Percentiles rank a stretch among this genome's conserved stretches.
Evolutionary conservation across 768 basidiomycete genomes (phyloP).

Genomic region (Boletales sp.): DNA sequence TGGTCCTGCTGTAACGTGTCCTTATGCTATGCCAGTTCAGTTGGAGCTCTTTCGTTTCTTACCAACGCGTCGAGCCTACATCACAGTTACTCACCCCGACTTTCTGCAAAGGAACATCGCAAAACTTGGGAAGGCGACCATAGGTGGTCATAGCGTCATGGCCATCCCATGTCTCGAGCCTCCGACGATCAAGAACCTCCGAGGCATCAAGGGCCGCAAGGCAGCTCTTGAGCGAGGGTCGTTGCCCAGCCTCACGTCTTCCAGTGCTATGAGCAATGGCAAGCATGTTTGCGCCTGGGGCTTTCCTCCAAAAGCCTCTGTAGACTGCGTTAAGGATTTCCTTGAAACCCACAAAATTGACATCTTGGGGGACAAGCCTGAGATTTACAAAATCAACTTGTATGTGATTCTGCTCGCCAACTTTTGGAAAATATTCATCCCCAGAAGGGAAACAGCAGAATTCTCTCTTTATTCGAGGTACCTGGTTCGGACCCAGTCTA

Average conservation of each 20-base stretch:
- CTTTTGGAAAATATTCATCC: conserved; percentile 4
- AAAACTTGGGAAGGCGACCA: conserved; percentile 39
- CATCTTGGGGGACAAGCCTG: conserved; percentile 36
- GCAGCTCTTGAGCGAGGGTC: conserved; percentile 36
- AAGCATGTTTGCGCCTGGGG: conserved; percentile 60
- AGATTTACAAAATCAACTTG: conserved; percentile 48
- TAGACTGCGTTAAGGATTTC: conserved; percentile 34
- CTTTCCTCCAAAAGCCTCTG: conserved; percentile 47
- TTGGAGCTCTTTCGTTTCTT: conserved; percentile 58
- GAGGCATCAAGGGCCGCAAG: conserved; percentile 40
- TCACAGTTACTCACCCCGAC: conserved; percentile 51
- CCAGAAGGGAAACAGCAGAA: conserved; percentile 31
- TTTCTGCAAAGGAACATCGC: conserved; percentile 39
- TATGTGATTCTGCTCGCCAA: conserved; percentile 30
- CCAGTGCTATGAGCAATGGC: conserved; percentile 50
- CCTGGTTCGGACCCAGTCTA: conserved; percentile 50
- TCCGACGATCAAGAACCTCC: conserved; percentile 24
- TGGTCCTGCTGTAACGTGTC: not conserved
- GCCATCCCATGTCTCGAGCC: conserved; percentile 31
- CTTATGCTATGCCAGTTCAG: conserved; percentile 40
- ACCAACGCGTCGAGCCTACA: conserved; percentile 55
- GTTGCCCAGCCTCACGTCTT: conserved; percentile 41
- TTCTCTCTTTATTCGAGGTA: conserved; percentile 51
- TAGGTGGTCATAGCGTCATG: conserved; percentile 43
- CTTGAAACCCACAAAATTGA: conserved; percentile 46